Evolutionary conservation across 331 rosid genomes (phyloP).

Genomic region (Stylosanthes scabra): DNA sequence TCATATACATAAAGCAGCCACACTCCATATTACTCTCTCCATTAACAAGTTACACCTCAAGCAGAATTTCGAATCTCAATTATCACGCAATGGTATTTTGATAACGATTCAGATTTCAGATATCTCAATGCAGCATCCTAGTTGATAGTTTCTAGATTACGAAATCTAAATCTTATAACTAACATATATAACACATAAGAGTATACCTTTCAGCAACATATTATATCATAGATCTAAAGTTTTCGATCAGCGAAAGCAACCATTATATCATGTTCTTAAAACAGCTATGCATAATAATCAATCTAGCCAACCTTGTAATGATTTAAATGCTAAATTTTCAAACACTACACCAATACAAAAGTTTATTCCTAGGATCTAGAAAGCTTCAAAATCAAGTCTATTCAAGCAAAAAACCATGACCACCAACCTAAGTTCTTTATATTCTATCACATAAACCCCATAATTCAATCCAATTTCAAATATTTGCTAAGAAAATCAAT

Average conservation of each 20-base stretch:
- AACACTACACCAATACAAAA: slow-evolving; percentile 25
- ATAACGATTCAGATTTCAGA: slow-evolving; percentile 22
- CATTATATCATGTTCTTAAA: background rate
- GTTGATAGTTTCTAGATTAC: no score
- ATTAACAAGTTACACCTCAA: no score
- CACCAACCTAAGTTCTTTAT: slow-evolving; percentile 17
- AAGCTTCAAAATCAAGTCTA: slow-evolving; percentile 32
- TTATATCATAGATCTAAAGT: background rate
- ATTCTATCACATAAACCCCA: slow-evolving; percentile 14
- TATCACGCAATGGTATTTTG: background rate
- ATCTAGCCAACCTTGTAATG: slow-evolving; percentile 3
- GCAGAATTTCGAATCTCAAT: slow-evolving; percentile 11
- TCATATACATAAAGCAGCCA: slow-evolving; percentile 25
- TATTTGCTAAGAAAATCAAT: background rate
- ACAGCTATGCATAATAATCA: background rate
- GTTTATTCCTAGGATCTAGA: slow-evolving; percentile 6
- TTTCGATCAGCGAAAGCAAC: background rate
- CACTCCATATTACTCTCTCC: slow-evolving; percentile 28
- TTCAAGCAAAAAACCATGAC: slow-evolving; percentile 8
- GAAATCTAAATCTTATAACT: background rate
- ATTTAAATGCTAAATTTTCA: slow-evolving; percentile 2
- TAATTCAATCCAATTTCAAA: background rate
- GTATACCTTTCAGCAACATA: background rate
- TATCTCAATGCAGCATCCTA: no score
- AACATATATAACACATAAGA: background rate